Evolutionary conservation across 2,329 filamentous ascomycete genomes (phyloP).

Genomic region (Penicillium brasilianum): DNA sequence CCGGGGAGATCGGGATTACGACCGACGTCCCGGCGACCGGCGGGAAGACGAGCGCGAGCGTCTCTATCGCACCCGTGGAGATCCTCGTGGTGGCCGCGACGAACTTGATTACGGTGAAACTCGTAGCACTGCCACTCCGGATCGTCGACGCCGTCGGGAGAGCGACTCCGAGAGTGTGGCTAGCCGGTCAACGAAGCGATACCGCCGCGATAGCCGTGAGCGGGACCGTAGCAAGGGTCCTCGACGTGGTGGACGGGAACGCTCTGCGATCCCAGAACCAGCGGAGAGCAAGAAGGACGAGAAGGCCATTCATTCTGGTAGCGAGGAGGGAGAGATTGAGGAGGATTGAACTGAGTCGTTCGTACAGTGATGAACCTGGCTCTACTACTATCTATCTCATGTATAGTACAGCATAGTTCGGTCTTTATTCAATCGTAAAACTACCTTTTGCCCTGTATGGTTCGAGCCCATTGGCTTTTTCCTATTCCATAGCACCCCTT

Average conservation of each 20-base stretch:
- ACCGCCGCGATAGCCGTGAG: constrained; percentile 49
- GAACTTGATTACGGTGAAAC: constrained; percentile 85
- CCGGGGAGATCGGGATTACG: constrained; percentile 41
- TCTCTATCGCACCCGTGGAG: constrained; percentile 79
- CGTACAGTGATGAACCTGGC: background rate
- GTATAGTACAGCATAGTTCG: background rate
- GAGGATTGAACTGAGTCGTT: constrained; percentile 59
- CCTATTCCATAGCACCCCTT: background rate
- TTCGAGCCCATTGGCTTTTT: background rate
- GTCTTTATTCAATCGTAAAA: background rate
- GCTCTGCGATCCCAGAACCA: constrained; percentile 41
- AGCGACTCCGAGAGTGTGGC: constrained; percentile 70
- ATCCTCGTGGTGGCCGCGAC: constrained; percentile 78
- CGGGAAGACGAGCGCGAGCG: constrained; percentile 90
- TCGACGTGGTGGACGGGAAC: constrained; percentile 62
- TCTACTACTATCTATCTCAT: background rate
- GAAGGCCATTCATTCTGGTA: constrained; percentile 74
- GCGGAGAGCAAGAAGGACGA: constrained; percentile 49
- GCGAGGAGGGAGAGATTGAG: constrained; percentile 97
- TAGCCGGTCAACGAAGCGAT: constrained; percentile 66
- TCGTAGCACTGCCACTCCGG: constrained; percentile 61
- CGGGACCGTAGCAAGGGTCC: constrained; percentile 43
- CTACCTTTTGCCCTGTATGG: background rate
- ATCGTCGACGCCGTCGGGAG: constrained; percentile 77
- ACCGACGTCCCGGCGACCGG: constrained; percentile 47